Conservation (phyloP, 2,329 filamentous ascomycete genomes). For the Aureobasidium melanogenum region DNA sequence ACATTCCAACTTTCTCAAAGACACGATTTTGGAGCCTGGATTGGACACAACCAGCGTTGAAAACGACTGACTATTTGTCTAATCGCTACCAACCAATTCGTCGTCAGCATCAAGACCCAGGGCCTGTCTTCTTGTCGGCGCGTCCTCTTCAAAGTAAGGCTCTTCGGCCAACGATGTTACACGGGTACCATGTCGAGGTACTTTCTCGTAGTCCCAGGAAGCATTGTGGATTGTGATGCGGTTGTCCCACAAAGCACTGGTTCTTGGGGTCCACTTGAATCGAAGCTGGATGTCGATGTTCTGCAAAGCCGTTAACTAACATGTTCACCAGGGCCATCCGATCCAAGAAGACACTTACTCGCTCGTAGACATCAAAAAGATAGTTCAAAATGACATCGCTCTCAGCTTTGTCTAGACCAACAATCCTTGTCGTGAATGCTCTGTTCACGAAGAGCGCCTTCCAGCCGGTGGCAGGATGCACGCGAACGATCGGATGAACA, state of each 20-base stretch:
- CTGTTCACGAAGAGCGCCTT: constrained; percentile 66
- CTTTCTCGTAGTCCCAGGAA: constrained; percentile 64
- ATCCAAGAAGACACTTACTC: constrained; percentile 15
- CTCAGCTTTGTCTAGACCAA: constrained; percentile 60
- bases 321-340: background rate
- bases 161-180: constrained; percentile 64
- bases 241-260: constrained; percentile 65
- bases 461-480: constrained; percentile 66
- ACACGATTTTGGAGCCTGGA: too few species aligned
- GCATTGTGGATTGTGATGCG: constrained; percentile 67
- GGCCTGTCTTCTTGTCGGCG: constrained; percentile 58
- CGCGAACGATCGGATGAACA: constrained; percentile 58
- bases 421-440: constrained; percentile 58
- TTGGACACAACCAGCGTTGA: too few species aligned
- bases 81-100: background rate
- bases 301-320: background rate
- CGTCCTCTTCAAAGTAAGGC: constrained; percentile 56
- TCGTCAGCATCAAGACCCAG: constrained; percentile 45
- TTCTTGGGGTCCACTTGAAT: constrained; percentile 60
- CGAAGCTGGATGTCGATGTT: constrained; percentile 65
- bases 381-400: constrained; percentile 60
- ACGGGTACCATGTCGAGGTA: constrained; percentile 62
- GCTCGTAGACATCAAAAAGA: constrained; percentile 59
- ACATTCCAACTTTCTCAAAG: too few species aligned
- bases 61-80: background rate